Evolutionary conservation across 345 rosid genomes (phyloP).

Genomic region (Draba incana): DNA sequence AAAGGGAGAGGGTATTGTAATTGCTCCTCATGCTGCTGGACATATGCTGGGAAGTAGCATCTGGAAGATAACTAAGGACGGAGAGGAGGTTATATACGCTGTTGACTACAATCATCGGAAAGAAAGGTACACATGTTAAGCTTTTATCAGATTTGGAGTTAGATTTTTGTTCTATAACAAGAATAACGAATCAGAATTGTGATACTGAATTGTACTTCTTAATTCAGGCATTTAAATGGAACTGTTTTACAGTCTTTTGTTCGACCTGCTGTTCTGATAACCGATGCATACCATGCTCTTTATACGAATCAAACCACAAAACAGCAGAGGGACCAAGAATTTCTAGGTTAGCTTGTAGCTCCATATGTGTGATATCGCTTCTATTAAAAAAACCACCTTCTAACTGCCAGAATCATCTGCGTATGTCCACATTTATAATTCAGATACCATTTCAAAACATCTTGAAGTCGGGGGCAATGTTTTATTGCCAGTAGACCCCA

Average conservation of each 20-base stretch:
- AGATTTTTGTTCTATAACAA: neutral
- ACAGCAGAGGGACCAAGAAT: constrained; percentile 83
- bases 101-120: constrained; percentile 96
- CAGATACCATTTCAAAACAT: constrained; percentile 66
- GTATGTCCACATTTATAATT: constrained; percentile 16
- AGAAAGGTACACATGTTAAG: constrained; percentile 63
- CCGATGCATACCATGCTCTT: constrained; percentile 93
- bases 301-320: constrained; percentile 75
- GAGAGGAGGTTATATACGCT: constrained; percentile 97
- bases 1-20: constrained; percentile 96
- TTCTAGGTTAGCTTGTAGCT: constrained; percentile 55
- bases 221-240: constrained; percentile 95
- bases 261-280: constrained; percentile 95
- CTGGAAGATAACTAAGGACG: constrained; percentile 98
- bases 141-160: constrained; percentile 29
- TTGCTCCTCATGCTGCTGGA: constrained; percentile 95
- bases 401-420: constrained; percentile 6
- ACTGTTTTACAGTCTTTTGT: constrained; percentile 86
- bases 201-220: constrained; percentile 32
- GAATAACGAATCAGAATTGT: constrained; percentile 2
- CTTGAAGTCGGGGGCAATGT: constrained; percentile 88
- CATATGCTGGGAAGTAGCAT: constrained; percentile 95
- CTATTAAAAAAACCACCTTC: neutral
- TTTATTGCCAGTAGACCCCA: constrained; percentile 86
- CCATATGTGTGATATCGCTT: constrained; percentile 13